Evolutionary conservation across 2,329 filamentous ascomycete genomes (phyloP).

Genomic region (Juglanconis oblonga): DNA sequence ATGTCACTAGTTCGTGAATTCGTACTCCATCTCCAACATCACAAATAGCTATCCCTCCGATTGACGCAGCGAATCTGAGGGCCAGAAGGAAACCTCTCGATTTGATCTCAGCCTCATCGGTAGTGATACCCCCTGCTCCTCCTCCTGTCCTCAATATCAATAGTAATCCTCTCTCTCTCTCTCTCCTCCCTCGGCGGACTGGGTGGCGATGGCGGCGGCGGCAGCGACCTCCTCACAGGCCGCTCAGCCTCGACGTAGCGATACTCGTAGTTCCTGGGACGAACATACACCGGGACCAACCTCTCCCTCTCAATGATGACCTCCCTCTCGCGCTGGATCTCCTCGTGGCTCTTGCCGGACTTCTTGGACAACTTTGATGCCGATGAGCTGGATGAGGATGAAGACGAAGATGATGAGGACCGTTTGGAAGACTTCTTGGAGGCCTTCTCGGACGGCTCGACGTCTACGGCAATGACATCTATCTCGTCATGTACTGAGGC

Average conservation of each 20-base stretch:
- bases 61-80: too few relatives aligned
- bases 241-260: constrained; percentile 50
- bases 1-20: too few relatives aligned
- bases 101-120: constrained; percentile 1
- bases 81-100: too few relatives aligned
- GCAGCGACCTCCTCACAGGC: constrained; percentile 32
- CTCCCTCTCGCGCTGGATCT: constrained; percentile 33
- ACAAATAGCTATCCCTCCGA: too few relatives aligned
- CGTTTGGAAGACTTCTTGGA: constrained; percentile 3
- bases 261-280: constrained; percentile 43
- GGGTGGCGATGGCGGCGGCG: constrained; percentile 27
- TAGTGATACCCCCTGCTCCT: constrained; percentile 31
- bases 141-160: constrained; percentile 33
- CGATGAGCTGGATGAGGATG: constrained; percentile 12
- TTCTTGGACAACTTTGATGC: constrained; percentile 10
- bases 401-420: constrained; percentile 7
- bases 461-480: constrained; percentile 27
- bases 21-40: too few relatives aligned
- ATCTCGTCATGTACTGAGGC: constrained; percentile 22
- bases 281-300: constrained; percentile 37
- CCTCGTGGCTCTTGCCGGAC: constrained; percentile 17
- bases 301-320: constrained; percentile 52
- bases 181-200: constrained; percentile 30
- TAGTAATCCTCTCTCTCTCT: constrained; percentile 29
- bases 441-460: constrained; percentile 22